These are phyloP conservation scores for Fusarium phyllophilum DNA, from an alignment of 2,329 filamentous ascomycete species.

Conservation along the genomic window DNA sequence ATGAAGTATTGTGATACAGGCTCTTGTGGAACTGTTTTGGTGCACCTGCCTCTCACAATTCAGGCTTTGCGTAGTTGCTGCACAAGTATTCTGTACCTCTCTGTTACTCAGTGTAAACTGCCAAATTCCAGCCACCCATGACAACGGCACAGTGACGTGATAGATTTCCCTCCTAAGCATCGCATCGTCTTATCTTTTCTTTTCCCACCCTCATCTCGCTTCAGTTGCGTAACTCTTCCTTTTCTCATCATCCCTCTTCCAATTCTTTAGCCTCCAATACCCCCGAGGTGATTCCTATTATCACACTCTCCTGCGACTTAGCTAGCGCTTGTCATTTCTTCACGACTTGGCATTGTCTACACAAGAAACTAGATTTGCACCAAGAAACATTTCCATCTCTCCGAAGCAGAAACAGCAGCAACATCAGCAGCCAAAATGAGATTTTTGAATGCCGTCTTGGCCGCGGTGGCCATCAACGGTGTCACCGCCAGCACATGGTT, in stretches of 20 bases:
- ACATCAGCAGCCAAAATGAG: constrained; percentile 69
- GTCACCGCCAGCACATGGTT: constrained; percentile 85
- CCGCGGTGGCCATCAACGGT: constrained; percentile 76
- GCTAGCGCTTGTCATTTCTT: not conserved
- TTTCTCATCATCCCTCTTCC: constrained; percentile 12
- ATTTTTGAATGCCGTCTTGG: constrained; percentile 75
- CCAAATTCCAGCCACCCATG: constrained; percentile 38
- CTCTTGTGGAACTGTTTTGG: constrained; percentile 14
- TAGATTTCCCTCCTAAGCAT: constrained; percentile 30
- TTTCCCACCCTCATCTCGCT: constrained; percentile 17
- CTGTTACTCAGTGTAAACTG: constrained; percentile 12
- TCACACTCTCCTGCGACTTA: constrained; percentile 8
- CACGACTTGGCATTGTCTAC: not conserved
- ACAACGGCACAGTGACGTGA: constrained; percentile 44
- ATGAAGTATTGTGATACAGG: constrained; percentile 14
- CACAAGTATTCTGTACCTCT: constrained; percentile 27
- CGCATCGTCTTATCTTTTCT: constrained; percentile 17
- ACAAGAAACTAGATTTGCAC: not conserved
- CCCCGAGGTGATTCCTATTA: constrained; percentile 5
- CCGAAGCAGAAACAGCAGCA: constrained; percentile 1
- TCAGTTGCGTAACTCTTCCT: constrained; percentile 4
- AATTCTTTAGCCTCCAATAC: not conserved
- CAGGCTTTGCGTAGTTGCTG: constrained; percentile 25
- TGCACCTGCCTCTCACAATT: not conserved
- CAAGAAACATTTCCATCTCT: not conserved